Conservation (phyloP, 352 stramenopile species). For the Lagenidium sp. region DNA sequence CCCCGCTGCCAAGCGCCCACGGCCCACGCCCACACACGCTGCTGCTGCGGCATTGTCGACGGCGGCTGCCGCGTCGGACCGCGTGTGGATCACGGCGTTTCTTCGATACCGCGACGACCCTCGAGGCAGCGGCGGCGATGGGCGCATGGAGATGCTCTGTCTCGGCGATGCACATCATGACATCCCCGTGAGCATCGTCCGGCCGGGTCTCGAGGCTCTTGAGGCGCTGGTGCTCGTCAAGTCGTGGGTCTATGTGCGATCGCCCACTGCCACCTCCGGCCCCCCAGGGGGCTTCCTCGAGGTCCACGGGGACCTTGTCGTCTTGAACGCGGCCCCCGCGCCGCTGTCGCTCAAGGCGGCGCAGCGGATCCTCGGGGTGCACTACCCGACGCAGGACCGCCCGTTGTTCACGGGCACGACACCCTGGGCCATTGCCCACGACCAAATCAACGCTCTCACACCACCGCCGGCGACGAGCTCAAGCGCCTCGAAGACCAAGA, state of each 20-base stretch:
- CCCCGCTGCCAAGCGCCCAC: too few species aligned
- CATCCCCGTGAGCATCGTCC: constrained; percentile 27
- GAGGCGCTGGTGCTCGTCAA: constrained; percentile 52
- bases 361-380: constrained; percentile 13
- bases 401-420: constrained; percentile 31
- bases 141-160: not conserved
- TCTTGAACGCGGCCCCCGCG: not conserved
- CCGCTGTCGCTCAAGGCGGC: constrained; percentile 10
- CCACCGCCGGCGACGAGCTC: not conserved
- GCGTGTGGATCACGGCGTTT: constrained; percentile 39
- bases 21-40: too few species aligned
- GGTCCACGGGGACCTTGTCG: constrained; percentile 14
- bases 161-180: constrained; percentile 24
- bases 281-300: constrained; percentile 26
- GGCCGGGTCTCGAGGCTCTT: constrained; percentile 21
- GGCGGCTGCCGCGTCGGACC: constrained; percentile 22
- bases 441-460: not conserved
- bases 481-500: constrained; percentile 13
- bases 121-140: too few species aligned
- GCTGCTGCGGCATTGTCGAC: too few species aligned
- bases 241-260: constrained; percentile 36
- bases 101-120: constrained; percentile 13
- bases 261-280: constrained; percentile 1
- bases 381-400: constrained; percentile 27
- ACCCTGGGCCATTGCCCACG: constrained; percentile 12